phyloP scores from a whole-genome alignment of 768 basidiomycete genomes.

The Suillus americanus region DNA sequence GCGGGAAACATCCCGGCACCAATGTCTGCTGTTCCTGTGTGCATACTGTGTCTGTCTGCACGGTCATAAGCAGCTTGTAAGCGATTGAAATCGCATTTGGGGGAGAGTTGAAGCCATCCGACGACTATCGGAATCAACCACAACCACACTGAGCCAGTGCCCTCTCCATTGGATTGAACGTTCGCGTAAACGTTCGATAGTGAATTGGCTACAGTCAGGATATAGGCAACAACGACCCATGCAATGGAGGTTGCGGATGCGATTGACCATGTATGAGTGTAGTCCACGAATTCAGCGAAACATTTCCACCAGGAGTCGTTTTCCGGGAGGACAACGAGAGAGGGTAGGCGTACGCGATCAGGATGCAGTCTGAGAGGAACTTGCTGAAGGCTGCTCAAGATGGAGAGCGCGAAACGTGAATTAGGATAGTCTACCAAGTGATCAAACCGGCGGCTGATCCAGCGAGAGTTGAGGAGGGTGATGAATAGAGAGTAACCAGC shows the following conservation, averaged over 20 bases:
- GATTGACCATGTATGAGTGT: conserved; percentile 35
- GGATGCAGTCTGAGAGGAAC: conserved; percentile 29
- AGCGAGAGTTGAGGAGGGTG: conserved; percentile 44
- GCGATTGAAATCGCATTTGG: conserved; percentile 31
- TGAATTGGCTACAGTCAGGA: conserved; percentile 31
- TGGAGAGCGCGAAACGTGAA: conserved; percentile 20
- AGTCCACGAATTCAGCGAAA: conserved; percentile 29
- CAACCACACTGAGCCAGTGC: conserved; percentile 32
- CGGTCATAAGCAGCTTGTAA: conserved; percentile 24
- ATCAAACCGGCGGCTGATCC: conserved; percentile 36
- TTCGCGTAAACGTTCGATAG: background rate
- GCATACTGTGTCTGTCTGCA: conserved; percentile 26
- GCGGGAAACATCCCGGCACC: background rate
- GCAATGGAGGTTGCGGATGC: conserved; percentile 33
- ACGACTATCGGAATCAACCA: conserved; percentile 37
- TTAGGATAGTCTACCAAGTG: conserved; percentile 25
- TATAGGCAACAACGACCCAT: conserved; percentile 34
- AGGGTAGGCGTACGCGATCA: conserved; percentile 27
- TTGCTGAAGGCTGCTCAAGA: conserved; percentile 39
- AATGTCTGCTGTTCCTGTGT: background rate
- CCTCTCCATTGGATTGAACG: conserved; percentile 3
- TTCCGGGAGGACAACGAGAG: conserved; percentile 35
- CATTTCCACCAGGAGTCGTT: conserved; percentile 39
- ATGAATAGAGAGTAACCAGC: conserved; percentile 45
- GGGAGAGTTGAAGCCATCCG: conserved; percentile 37